Evolutionary conservation across 2,329 filamentous ascomycete species (phyloP).

Genomic region (Fusarium sp.): DNA sequence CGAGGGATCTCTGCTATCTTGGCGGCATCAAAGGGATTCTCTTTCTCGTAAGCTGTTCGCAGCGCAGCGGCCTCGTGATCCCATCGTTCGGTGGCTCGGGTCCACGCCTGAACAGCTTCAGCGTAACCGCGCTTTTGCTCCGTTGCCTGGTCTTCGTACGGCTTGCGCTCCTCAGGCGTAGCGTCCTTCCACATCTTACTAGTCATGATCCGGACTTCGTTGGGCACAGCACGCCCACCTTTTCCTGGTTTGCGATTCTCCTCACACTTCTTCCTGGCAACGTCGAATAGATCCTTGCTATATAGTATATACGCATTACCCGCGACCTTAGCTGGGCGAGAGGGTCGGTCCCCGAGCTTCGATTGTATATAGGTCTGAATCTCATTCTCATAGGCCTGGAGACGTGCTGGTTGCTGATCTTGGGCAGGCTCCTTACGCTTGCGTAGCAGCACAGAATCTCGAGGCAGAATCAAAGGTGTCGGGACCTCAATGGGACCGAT

Average conservation of each 20-base stretch:
- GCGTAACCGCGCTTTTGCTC: slow-evolving; percentile 75
- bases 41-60: slow-evolving; percentile 63
- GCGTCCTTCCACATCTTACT: slow-evolving; percentile 93
- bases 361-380: slow-evolving; percentile 64
- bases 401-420: slow-evolving; percentile 63
- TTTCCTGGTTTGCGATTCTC: slow-evolving; percentile 72
- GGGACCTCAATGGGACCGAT: slow-evolving; percentile 85
- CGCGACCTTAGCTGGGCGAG: slow-evolving; percentile 77
- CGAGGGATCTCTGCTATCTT: slow-evolving; percentile 41
- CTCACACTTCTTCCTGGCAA: slow-evolving; percentile 69
- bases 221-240: slow-evolving; percentile 72
- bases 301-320: slow-evolving; percentile 91
- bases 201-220: slow-evolving; percentile 86
- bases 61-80: slow-evolving; percentile 72
- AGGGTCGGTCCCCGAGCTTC: slow-evolving; percentile 79
- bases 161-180: slow-evolving; percentile 74
- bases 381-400: slow-evolving; percentile 68
- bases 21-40: slow-evolving; percentile 56
- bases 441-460: slow-evolving; percentile 61
- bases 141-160: slow-evolving; percentile 80
- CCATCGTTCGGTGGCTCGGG: slow-evolving; percentile 75
- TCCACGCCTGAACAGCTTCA: slow-evolving; percentile 68
- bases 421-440: slow-evolving; percentile 67
- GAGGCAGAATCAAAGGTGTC: slow-evolving; percentile 77
- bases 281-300: slow-evolving; percentile 81